Conservation (phyloP, 1,284 basidiomycete genomes). For the Sanghuangporus weigelae region DNA sequence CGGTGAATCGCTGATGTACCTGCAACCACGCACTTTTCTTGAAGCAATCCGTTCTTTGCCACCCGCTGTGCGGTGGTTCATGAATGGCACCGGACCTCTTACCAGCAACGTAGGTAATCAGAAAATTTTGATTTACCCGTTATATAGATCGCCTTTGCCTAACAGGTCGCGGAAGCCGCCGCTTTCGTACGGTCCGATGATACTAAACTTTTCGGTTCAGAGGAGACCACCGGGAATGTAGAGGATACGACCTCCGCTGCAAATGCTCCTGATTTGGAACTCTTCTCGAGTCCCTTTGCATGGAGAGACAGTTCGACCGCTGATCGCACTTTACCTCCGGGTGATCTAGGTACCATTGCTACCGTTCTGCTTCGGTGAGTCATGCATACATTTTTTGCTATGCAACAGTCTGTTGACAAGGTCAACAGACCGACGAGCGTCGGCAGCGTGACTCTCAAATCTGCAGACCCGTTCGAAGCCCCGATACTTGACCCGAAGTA, state of each 20-base stretch:
- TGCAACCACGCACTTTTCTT: constrained; percentile 19
- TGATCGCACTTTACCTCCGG: constrained; percentile 10
- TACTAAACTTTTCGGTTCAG: constrained; percentile 22
- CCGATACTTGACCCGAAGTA: constrained; percentile 27
- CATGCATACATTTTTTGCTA: not conserved
- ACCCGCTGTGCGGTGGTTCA: constrained; percentile 38
- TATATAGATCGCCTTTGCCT: constrained; percentile 16
- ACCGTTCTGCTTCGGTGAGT: constrained; percentile 19
- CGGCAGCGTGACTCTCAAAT: constrained; percentile 19
- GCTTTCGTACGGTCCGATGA: constrained; percentile 30
- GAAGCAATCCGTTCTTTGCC: constrained; percentile 30
- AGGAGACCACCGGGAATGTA: constrained; percentile 14
- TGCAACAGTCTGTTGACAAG: not conserved
- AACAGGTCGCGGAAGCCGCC: constrained; percentile 26
- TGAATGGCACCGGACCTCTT: constrained; percentile 41
- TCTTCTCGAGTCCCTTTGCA: constrained; percentile 21
- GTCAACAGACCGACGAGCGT: constrained; percentile 17
- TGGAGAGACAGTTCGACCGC: not conserved
- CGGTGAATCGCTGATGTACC: constrained; percentile 36
- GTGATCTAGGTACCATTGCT: constrained; percentile 18
- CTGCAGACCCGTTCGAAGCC: constrained; percentile 23
- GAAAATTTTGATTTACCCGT: not conserved
- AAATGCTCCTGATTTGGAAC: constrained; percentile 29
- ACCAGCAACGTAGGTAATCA: constrained; percentile 46
- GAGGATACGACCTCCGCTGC: constrained; percentile 24